phyloP scores from a whole-genome alignment of 768 basidiomycete genomes.

The Collybia sp. region DNA sequence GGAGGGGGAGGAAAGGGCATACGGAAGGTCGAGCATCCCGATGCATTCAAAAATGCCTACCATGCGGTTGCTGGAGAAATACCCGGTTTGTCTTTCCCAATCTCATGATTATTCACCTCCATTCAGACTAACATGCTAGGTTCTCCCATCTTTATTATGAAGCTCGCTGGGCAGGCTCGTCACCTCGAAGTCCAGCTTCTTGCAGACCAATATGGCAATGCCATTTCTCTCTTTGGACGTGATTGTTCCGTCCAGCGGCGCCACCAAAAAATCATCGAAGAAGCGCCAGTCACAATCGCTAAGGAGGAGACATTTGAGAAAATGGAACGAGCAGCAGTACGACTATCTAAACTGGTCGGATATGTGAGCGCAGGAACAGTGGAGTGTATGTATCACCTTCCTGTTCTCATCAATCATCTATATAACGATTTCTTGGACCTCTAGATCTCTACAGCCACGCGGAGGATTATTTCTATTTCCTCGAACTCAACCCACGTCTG shows the following conservation, averaged over 20 bases:
- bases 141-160: constrained; percentile 99
- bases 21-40: constrained; percentile 82
- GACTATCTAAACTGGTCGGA: constrained; percentile 96
- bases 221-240: constrained; percentile 97
- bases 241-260: constrained; percentile 99
- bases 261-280: constrained; percentile 99
- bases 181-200: constrained; percentile 98
- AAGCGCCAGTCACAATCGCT: constrained; percentile 98
- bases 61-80: constrained; percentile 94
- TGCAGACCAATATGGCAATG: constrained; percentile 98
- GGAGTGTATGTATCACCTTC: constrained; percentile 62
- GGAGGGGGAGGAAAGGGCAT: constrained; percentile 99
- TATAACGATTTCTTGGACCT: constrained; percentile 5
- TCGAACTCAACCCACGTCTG: constrained; percentile 98
- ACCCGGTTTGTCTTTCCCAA: constrained; percentile 58
- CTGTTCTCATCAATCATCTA: constrained; percentile 3
- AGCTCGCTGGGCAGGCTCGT: constrained; percentile 95
- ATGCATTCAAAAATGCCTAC: constrained; percentile 91
- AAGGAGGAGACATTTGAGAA: constrained; percentile 87
- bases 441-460: constrained; percentile 91
- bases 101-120: not conserved
- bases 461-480: constrained; percentile 94
- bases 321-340: constrained; percentile 99
- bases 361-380: constrained; percentile 99
- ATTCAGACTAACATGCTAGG: constrained; percentile 37